Percentiles rank a stretch among this genome's conserved stretches.
phyloP scores from a whole-genome alignment of 352 stramenopile species.

The Phytophthora pisi region DNA sequence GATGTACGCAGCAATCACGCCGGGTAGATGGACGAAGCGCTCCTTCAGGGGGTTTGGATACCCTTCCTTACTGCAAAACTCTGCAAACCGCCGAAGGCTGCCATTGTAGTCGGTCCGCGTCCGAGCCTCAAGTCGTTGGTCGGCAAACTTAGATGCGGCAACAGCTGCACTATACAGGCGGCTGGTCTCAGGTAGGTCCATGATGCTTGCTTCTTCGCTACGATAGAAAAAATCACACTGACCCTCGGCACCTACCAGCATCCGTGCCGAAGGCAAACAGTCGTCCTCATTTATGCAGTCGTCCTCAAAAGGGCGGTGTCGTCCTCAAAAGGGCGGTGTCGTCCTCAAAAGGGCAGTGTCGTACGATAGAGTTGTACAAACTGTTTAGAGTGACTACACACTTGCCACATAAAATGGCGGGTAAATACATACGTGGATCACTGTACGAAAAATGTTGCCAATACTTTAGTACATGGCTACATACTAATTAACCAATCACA shows the following conservation, averaged over 20 bases:
- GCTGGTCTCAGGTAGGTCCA: slow-evolving; percentile 1
- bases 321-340: background rate
- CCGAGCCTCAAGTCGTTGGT: slow-evolving; percentile 27
- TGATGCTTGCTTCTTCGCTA: background rate
- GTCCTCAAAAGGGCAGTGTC: no score
- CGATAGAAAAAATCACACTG: background rate
- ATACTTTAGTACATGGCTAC: background rate
- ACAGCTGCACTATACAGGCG: slow-evolving; percentile 28
- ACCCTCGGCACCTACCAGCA: background rate
- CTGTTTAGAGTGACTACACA: no score
- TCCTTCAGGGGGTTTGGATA: slow-evolving; percentile 27
- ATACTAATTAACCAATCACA: background rate
- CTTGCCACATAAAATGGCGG: background rate
- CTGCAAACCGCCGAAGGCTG: slow-evolving; percentile 27
- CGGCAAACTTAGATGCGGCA: slow-evolving; percentile 16
- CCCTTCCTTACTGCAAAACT: slow-evolving; percentile 24
- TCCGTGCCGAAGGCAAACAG: background rate
- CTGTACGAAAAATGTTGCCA: background rate
- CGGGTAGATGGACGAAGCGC: slow-evolving; percentile 27
- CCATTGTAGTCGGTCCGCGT: slow-evolving; percentile 25
- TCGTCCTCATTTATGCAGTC: background rate
- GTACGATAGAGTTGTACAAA: no score
- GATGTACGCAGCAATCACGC: slow-evolving; percentile 29
- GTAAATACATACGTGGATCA: background rate
- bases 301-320: background rate